A percentile compares a stretch with the other conserved stretches of the same genome.
Evolutionary conservation across 495 filamentous ascomycete genomes (phyloP).

Genomic region (Astrocystis sublimbata): DNA sequence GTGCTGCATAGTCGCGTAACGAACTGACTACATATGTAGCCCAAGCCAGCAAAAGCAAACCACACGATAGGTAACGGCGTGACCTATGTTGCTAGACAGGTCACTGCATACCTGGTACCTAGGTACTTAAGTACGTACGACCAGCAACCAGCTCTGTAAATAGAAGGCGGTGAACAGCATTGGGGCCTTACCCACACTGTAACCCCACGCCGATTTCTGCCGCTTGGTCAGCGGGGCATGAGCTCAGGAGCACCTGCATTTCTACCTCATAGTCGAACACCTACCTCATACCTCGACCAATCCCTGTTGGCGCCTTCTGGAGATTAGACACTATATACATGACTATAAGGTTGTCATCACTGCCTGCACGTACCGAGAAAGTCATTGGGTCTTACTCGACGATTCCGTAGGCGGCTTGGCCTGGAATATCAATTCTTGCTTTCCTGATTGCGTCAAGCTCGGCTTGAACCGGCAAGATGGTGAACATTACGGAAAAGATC

Average conservation of each 20-base stretch:
- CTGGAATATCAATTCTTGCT: neutral
- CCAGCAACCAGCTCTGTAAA: neutral
- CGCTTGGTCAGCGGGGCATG: constrained; percentile 21
- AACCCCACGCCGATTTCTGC: constrained; percentile 36
- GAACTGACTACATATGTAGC: no score
- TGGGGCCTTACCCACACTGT: constrained; percentile 1
- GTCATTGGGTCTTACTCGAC: neutral
- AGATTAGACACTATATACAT: no score
- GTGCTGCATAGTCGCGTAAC: no score
- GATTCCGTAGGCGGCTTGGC: no score
- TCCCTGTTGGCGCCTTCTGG: neutral
- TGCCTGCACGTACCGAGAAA: neutral
- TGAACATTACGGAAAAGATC: constrained; percentile 99
- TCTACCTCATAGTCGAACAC: neutral
- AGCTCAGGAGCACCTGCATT: neutral
- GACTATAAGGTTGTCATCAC: no score
- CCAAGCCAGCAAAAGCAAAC: no score
- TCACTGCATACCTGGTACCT: no score
- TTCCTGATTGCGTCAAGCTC: neutral
- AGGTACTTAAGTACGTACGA: no score
- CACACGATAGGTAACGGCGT: no score
- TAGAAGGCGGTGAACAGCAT: constrained; percentile 25
- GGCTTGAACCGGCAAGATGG: constrained; percentile 69
- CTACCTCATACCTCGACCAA: neutral
- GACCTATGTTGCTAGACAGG: no score